Percentiles rank a stretch among this genome's conserved stretches.
Evolutionary conservation across 495 filamentous ascomycete species (phyloP).

Genomic region (Penicillium daleae): DNA sequence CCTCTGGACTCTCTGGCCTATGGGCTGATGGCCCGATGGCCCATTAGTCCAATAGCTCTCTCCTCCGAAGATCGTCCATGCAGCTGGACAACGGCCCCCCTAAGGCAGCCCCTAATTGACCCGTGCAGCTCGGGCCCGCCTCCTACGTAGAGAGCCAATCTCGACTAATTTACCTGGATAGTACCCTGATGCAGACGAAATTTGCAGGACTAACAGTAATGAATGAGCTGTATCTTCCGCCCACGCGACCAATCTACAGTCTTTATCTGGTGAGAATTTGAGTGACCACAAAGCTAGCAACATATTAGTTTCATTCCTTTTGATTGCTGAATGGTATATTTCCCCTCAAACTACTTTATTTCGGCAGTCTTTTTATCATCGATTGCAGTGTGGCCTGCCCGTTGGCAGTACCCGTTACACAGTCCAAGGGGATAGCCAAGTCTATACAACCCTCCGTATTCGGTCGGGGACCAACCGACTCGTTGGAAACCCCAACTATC

Average conservation of each 20-base stretch:
- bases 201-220: background rate
- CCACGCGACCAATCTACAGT: constrained; percentile 11
- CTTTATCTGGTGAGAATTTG: background rate
- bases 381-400: constrained; percentile 17
- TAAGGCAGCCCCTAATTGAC: constrained; percentile 29
- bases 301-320: background rate
- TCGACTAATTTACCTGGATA: constrained; percentile 5
- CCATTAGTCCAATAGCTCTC: background rate
- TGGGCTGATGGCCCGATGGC: background rate
- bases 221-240: constrained; percentile 3
- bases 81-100: constrained; percentile 17
- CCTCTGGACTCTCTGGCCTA: background rate
- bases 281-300: background rate
- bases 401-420: constrained; percentile 22
- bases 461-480: background rate
- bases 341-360: background rate
- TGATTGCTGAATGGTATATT: background rate
- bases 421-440: constrained; percentile 14
- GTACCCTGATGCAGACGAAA: background rate
- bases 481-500: background rate
- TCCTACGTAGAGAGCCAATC: constrained; percentile 20
- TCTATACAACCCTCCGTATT: background rate
- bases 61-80: constrained; percentile 31
- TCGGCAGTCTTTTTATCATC: background rate
- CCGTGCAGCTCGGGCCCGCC: constrained; percentile 23